Conservation (phyloP, 768 basidiomycete species). For the Mycena haematopus region DNA sequence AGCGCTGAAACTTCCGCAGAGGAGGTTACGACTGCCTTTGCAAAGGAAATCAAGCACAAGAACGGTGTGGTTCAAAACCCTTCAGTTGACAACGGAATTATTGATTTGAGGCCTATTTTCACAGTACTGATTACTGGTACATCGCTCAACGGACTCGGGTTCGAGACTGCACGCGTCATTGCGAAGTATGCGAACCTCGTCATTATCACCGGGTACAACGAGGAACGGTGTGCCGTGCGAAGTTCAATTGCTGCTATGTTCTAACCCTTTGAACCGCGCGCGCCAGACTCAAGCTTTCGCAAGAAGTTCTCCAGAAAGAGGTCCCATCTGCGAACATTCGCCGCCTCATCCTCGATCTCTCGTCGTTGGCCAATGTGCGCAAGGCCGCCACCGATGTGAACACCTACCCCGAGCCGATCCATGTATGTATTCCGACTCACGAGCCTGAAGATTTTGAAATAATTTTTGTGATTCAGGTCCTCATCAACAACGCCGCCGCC, state of each 20-base stretch:
- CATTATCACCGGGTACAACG: slow-evolving; percentile 10
- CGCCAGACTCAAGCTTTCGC: slow-evolving; percentile 6
- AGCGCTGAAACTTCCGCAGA: neutral
- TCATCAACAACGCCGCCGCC: slow-evolving; percentile 2
- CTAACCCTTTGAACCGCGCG: neutral
- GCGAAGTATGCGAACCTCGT: slow-evolving; percentile 9
- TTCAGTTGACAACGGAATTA: too few species aligned
- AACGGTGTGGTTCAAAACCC: slow-evolving; percentile 5
- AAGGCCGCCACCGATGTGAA: slow-evolving; percentile 10
- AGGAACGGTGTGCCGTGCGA: neutral
- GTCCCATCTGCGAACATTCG: slow-evolving; percentile 2
- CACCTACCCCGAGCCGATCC: neutral
- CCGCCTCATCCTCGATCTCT: slow-evolving; percentile 2
- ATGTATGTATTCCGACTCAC: neutral
- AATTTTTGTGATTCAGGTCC: too few species aligned
- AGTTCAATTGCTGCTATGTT: neutral
- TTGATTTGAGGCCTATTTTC: too few species aligned
- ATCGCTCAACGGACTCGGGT: slow-evolving; percentile 5
- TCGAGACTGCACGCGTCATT: slow-evolving; percentile 5
- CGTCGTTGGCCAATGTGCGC: slow-evolving; percentile 4
- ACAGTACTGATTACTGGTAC: slow-evolving; percentile 15
- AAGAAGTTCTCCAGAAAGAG: slow-evolving; percentile 5
- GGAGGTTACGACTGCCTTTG: neutral
- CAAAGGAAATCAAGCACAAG: neutral
- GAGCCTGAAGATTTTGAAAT: too few species aligned